phyloP scores from a whole-genome alignment of 805 yeast species.

The Teunomyces panamensis region DNA sequence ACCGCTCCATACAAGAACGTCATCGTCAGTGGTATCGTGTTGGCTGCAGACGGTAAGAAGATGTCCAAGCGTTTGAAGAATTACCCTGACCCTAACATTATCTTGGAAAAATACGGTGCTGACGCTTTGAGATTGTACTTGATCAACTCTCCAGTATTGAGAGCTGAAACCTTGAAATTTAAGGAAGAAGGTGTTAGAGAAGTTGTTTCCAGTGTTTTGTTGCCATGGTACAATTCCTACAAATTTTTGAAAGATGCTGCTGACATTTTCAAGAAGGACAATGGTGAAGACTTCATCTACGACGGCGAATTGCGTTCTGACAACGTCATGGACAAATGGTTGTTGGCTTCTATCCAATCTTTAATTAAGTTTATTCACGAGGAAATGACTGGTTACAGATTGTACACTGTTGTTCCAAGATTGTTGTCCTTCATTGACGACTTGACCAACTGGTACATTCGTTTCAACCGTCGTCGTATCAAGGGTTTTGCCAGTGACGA shows the following conservation, averaged over 20 bases:
- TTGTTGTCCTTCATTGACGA: constrained; percentile 85
- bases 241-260: constrained; percentile 96
- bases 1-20: constrained; percentile 93
- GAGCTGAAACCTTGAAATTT: constrained; percentile 95
- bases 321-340: constrained; percentile 97
- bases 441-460: constrained; percentile 97
- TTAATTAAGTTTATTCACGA: constrained; percentile 78
- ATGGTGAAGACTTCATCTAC: constrained; percentile 67
- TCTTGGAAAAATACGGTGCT: constrained; percentile 89
- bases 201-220: constrained; percentile 89
- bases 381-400: constrained; percentile 87
- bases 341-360: constrained; percentile 93
- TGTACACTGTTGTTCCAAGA: constrained; percentile 95
- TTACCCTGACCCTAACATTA: constrained; percentile 89
- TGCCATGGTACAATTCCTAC: constrained; percentile 99
- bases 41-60: constrained; percentile 98
- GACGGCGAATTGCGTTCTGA: constrained; percentile 62
- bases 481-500: constrained; percentile 84
- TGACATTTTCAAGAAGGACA: constrained; percentile 74
- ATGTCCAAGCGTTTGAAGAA: constrained; percentile 98
- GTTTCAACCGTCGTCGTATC: constrained; percentile 96
- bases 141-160: constrained; percentile 95
- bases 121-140: constrained; percentile 95
- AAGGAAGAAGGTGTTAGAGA: constrained; percentile 99
- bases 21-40: constrained; percentile 92